Evolutionary conservation across 176 grass and related monocot species (phyloP), one percentile per base, ranked within the genome.

Genomic region (Juncus effusus): DNA sequence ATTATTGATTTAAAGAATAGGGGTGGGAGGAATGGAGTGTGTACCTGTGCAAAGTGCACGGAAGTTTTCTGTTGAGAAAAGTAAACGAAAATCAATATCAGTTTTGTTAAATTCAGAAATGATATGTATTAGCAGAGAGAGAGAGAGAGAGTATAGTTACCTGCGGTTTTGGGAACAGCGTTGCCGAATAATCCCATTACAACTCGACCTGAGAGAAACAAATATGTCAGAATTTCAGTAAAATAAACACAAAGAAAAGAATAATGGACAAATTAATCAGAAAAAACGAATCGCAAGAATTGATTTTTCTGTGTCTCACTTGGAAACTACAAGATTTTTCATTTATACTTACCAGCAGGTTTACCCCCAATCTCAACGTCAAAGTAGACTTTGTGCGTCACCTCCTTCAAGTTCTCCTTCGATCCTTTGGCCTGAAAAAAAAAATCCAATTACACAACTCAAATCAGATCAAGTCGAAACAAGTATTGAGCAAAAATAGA

Each of bases 111-210:
- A n/a, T 14, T 5, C 7, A 39, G 4, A 82, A 39, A 28, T 9
- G 13, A n/a, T 69, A 49, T 56, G 5, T 35, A 40, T 38, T 10
- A n/a, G 11, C 3, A 45, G 51, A 39, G 12, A 47, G 28, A 64
- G 11, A 75, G 10, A 69, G 1, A 55, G 35, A 3, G 38, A 38
- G 28, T 28, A 38, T 12, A 83, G 7, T 9, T 89, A 99, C 94
- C 94, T 72, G 88, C 94, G 44, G 94, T 99, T 75, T 93, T 99
- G 56, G 94, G 94, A 56, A 99, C 94, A 53, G 94, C 76, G 0
- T 99, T 99, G 12, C 94, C 94, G 3, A 93, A 99, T 76, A 99
- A 83, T 44, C 94, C 94, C 64, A 99, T 99, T 60, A 93, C 88
- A 87, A 99, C 36, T 58, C 94, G 94, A 83, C 94, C 94, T 72